A percentile compares a stretch with the other conserved stretches of the same genome.
Conservation (phyloP, 1,139 yeast species). For the Oligophagozyma castellii region DNA sequence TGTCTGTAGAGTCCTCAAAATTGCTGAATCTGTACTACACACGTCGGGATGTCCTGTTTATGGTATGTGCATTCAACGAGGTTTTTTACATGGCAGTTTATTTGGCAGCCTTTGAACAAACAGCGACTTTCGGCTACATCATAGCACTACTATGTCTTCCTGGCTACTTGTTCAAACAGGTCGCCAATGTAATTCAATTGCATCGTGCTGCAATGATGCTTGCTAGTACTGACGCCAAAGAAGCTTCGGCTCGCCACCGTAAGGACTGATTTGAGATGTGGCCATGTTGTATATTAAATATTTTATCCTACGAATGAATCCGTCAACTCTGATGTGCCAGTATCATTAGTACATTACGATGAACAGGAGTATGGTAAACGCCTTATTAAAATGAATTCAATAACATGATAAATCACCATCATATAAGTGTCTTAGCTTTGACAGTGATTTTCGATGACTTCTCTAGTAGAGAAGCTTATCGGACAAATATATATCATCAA, state of each 20-base stretch:
- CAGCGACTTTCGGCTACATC: conserved; percentile 36
- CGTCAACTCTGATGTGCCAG: no score
- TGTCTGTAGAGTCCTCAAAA: conserved; percentile 57
- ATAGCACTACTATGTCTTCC: conserved; percentile 61
- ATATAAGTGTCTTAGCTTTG: no score
- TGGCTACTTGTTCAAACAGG: conserved; percentile 81
- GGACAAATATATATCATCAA: background rate
- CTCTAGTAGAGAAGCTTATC: no score
- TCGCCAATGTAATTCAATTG: conserved; percentile 81
- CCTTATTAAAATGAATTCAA: no score
- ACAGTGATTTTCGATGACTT: no score
- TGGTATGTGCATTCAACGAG: conserved; percentile 88
- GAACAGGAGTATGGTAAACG: no score
- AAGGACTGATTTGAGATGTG: no score
- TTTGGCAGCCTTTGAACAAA: conserved; percentile 40
- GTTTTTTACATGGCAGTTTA: conserved; percentile 83
- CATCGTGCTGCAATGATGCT: conserved; percentile 69
- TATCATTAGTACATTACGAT: no score
- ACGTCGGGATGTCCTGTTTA: conserved; percentile 66
- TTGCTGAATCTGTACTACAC: conserved; percentile 77
- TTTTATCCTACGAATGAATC: no score
- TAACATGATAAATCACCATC: no score
- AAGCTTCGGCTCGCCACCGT: no score
- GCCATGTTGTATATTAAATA: no score
- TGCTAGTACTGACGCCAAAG: conserved; percentile 71